phyloP scores from a whole-genome alignment of 495 filamentous ascomycete species.

The Sordaria brevicollis region DNA sequence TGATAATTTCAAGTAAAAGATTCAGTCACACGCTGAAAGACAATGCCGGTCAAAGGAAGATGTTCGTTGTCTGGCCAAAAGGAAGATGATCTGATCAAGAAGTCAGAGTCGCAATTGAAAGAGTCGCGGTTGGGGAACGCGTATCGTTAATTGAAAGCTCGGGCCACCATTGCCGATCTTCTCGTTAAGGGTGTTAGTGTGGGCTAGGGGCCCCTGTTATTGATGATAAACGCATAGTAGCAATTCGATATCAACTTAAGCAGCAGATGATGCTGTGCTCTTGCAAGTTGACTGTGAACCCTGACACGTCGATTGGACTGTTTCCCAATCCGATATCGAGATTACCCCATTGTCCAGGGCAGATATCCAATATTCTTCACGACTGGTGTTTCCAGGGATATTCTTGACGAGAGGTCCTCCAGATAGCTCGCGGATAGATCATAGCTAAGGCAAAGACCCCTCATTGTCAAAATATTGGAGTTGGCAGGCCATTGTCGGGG shows the following conservation, averaged over 20 bases:
- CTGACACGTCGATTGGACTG: not conserved
- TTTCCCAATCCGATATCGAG: not conserved
- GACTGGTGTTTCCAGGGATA: not conserved
- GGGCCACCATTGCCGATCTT: not conserved
- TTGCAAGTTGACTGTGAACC: not conserved
- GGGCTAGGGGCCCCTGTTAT: not conserved
- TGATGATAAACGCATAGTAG: not conserved
- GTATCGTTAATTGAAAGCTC: slow-evolving; percentile 14
- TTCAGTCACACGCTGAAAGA: not conserved
- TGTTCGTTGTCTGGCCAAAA: not conserved
- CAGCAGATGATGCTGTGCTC: not conserved
- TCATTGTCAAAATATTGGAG: not conserved
- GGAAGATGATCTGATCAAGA: not conserved
- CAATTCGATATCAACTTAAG: not conserved
- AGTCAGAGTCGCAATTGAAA: not conserved
- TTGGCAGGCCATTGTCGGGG: not conserved
- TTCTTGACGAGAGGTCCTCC: not conserved
- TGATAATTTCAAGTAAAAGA: not conserved
- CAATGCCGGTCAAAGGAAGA: not conserved
- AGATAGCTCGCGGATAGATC: not conserved
- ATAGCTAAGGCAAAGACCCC: not conserved
- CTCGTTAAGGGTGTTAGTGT: not conserved
- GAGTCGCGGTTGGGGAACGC: slow-evolving; percentile 4
- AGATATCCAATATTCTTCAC: not conserved
- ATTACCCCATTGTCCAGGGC: not conserved